Percentiles rank a stretch among this genome's conserved stretches.
These are phyloP conservation scores for Boletus huronensis DNA, from an alignment of 768 basidiomycete genomes.

Conservation along the genomic window DNA sequence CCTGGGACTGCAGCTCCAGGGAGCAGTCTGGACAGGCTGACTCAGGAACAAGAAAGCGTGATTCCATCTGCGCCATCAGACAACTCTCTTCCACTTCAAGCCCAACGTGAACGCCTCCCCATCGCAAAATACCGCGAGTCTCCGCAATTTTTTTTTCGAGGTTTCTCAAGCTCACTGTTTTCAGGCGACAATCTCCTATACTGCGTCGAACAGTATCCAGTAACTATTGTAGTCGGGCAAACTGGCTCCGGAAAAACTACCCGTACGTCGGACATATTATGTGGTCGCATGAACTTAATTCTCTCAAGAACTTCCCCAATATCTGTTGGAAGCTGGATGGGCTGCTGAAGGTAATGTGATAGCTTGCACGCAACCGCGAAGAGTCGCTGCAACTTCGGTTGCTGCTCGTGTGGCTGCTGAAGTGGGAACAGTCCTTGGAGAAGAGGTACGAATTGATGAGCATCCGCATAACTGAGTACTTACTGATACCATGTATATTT, in stretches of 20 bases:
- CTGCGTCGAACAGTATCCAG: constrained; percentile 78
- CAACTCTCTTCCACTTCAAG: constrained; percentile 58
- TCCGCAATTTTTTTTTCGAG: constrained; percentile 19
- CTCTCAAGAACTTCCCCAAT: constrained; percentile 86
- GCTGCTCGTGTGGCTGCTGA: constrained; percentile 90
- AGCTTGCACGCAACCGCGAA: constrained; percentile 88
- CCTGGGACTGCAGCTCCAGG: constrained; percentile 84
- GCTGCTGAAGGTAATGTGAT: constrained; percentile 77
- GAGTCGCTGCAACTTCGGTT: constrained; percentile 94
- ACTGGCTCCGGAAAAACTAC: constrained; percentile 99
- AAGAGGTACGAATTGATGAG: constrained; percentile 55
- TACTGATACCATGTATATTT: constrained; percentile 4
- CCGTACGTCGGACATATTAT: constrained; percentile 50
- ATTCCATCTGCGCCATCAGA: constrained; percentile 60
- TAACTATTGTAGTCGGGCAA: constrained; percentile 87
- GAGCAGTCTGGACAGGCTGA: constrained; percentile 80
- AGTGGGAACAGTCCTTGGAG: constrained; percentile 82
- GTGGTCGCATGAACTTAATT: constrained; percentile 1
- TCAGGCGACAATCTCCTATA: constrained; percentile 78
- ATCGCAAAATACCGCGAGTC: constrained; percentile 81
- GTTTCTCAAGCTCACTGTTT: neutral
- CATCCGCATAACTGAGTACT: neutral
- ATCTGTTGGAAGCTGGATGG: constrained; percentile 92
- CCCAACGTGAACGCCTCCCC: constrained; percentile 78
- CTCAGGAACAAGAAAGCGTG: constrained; percentile 71